Percentiles rank a stretch among this genome's conserved stretches.
phyloP scores from a whole-genome alignment of 2,329 filamentous ascomycete species.

The Aureobasidium sp. region DNA sequence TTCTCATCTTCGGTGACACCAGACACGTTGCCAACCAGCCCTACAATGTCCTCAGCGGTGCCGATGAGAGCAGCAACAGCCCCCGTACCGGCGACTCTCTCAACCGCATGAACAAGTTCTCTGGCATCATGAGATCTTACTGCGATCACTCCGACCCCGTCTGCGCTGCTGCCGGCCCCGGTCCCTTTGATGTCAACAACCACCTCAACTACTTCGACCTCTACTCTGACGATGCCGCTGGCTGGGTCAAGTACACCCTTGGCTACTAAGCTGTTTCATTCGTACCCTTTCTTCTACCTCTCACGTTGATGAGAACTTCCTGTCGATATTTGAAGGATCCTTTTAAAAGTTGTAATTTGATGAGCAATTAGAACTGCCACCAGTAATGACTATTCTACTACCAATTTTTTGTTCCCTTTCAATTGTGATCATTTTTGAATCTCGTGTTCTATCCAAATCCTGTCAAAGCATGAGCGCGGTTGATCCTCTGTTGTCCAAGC shows the following conservation, averaged over 20 bases:
- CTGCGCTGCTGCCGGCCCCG: conserved; percentile 19
- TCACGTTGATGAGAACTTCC: background rate
- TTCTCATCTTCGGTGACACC: conserved; percentile 25
- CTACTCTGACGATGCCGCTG: conserved; percentile 24
- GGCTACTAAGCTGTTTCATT: background rate
- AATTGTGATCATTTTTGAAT: background rate
- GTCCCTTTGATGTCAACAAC: conserved; percentile 27
- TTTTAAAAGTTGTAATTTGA: conserved; percentile 3
- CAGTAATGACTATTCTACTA: background rate
- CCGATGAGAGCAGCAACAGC: conserved; percentile 21
- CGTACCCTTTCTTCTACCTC: background rate
- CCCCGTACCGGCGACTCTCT: conserved; percentile 25
- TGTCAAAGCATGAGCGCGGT: background rate
- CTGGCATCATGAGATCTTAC: conserved; percentile 27
- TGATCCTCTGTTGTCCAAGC: background rate
- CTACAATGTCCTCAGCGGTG: conserved; percentile 26
- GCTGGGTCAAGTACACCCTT: conserved; percentile 20
- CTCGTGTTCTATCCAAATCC: background rate
- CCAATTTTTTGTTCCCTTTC: background rate
- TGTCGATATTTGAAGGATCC: background rate
- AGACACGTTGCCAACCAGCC: conserved; percentile 25
- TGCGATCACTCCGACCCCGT: conserved; percentile 35
- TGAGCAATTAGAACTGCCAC: background rate
- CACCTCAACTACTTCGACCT: conserved; percentile 36
- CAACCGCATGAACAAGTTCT: conserved; percentile 17